Evolutionary conservation across 148 eudicot genomes (phyloP), one percentile per base, ranked within the genome.

Genomic region (Nyssa sinensis): DNA sequence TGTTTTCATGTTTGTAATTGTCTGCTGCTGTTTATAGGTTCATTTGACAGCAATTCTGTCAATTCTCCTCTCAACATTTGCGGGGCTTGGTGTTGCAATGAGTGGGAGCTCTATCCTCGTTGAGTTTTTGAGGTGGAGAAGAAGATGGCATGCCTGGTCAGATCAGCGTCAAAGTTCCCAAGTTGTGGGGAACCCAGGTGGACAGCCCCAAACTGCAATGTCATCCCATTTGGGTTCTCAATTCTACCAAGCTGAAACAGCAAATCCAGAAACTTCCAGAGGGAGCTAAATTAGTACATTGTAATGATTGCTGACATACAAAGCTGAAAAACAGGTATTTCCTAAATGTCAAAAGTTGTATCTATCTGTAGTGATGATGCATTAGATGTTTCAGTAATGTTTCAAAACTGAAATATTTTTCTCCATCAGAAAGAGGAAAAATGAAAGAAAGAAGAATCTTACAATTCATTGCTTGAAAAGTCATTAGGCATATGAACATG

Each of bases 1-100:
- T 24, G 32, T 71, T 60, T 16, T 70, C 16, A 28, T 35, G 2
- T 71, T 60, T 25, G 24, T 0, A 30, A 29, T 6, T 51, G n/a
- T n/a, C 10, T 4, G 31, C 21, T 74, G 47, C 19, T 14, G 58
- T 62, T 51, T 77, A 75, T 77, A 93, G 97, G 84, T 93, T 57
- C 98, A 82, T 62, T 73, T 91, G 73, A 88, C 85, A 88, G 76
- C 98, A 58, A 81, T 91, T 32, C 63, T 93, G 70, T 91, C 97
- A 10, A 91, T 91, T 59, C 85, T 93, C 47, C 87, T 93, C 19
- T 84, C 97, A 32, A 88, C 98, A 70, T 93, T 93, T 61, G 88
- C 87, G 2, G 98, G 98, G 37, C 87, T 89, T 75, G 98, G 97
- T 13, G 77, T 86, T 49, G 85, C 94, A 37, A 93, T 93, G 98